Percentiles rank a stretch among this genome's conserved stretches.
phyloP scores from a whole-genome alignment of 768 basidiomycete genomes.

The Cubamyces lactineus region DNA sequence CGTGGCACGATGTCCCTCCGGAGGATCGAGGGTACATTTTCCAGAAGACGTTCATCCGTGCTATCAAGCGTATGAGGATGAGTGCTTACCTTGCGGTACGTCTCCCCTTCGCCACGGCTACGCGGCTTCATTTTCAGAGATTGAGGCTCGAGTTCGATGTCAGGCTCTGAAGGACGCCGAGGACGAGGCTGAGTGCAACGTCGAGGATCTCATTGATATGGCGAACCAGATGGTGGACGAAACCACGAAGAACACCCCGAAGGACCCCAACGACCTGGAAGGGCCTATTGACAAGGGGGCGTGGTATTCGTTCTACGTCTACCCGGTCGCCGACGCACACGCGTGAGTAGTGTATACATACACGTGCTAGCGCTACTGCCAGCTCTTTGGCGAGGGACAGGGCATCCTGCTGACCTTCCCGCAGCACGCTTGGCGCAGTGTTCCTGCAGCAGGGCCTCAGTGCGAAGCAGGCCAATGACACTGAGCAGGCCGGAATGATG shows the following conservation, averaged over 20 bases:
- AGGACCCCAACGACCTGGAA: constrained; percentile 5
- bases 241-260: constrained; percentile 20
- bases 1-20: constrained; percentile 15
- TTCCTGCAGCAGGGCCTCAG: constrained; percentile 22
- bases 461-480: constrained; percentile 17
- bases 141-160: neutral
- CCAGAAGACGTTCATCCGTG: constrained; percentile 20
- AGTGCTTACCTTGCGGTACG: constrained; percentile 16
- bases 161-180: constrained; percentile 15
- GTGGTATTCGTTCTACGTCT: constrained; percentile 25
- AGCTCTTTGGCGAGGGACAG: no score
- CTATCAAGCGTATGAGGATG: constrained; percentile 20
- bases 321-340: constrained; percentile 23
- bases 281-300: constrained; percentile 23
- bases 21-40: constrained; percentile 19
- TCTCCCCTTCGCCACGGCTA: neutral
- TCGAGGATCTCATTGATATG: constrained; percentile 21
- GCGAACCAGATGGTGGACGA: constrained; percentile 25
- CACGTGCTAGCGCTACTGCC: neutral
- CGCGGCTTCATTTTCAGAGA: neutral
- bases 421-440: constrained; percentile 23
- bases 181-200: constrained; percentile 11
- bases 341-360: constrained; percentile 10
- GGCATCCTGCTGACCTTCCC: neutral
- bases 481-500: constrained; percentile 17